phyloP scores from a whole-genome alignment of 176 grass and related monocot genomes.

The Raddia guianensis region DNA sequence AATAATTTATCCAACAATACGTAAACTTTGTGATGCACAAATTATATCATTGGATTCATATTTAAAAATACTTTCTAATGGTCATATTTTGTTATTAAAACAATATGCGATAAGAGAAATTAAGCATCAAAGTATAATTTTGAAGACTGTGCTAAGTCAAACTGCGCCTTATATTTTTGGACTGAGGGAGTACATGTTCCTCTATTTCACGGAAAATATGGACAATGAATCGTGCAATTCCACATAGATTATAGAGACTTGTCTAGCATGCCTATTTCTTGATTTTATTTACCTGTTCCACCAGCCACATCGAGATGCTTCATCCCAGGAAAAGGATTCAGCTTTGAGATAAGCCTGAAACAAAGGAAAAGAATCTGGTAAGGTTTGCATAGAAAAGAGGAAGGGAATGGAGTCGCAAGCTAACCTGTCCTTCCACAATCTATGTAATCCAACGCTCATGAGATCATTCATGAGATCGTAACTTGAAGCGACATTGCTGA shows the following conservation, averaged over 20 bases:
- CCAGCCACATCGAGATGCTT: constrained; percentile 96
- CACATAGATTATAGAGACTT: not conserved
- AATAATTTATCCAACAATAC: too few relatives aligned
- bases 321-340: constrained; percentile 91
- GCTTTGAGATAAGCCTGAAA: constrained; percentile 68
- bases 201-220: not conserved
- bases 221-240: not conserved
- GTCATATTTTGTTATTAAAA: too few relatives aligned
- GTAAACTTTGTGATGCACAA: too few relatives aligned
- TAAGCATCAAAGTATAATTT: too few relatives aligned
- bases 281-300: constrained; percentile 66
- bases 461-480: constrained; percentile 98
- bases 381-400: not conserved
- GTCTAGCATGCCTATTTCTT: not conserved
- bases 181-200: too few relatives aligned
- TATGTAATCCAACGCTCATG: constrained; percentile 84
- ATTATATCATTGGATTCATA: too few relatives aligned
- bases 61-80: too few relatives aligned
- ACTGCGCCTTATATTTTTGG: too few relatives aligned
- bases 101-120: too few relatives aligned
- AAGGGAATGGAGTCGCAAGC: not conserved
- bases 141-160: too few relatives aligned
- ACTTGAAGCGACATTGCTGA: constrained; percentile 83
- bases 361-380: not conserved
- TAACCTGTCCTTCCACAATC: constrained; percentile 92